phyloP scores from a whole-genome alignment of 371 early-diverging fungal species.

The Mucor lusitanicus region DNA sequence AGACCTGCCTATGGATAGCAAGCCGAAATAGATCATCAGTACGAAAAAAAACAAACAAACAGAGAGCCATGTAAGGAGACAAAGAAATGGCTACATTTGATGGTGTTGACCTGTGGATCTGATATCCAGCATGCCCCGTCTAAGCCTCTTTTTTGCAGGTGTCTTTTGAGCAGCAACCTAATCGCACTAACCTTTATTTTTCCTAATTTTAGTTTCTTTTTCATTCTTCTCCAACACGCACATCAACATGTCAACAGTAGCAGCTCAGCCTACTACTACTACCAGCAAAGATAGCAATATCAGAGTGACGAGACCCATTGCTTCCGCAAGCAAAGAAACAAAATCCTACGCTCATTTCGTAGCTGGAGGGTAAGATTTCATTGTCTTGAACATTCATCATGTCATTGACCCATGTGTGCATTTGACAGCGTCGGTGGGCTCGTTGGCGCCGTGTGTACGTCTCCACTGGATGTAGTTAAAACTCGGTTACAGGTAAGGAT shows the following conservation, averaged over 20 bases:
- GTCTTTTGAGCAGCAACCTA: background rate
- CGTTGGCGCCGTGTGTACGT: conserved; percentile 83
- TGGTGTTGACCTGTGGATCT: too few species aligned
- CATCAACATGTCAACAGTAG: background rate
- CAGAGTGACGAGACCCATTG: background rate
- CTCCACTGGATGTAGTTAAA: conserved; percentile 90
- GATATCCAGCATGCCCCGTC: too few species aligned
- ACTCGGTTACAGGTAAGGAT: conserved; percentile 78
- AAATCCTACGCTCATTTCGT: conserved; percentile 25
- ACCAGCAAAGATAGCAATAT: background rate
- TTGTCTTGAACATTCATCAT: background rate
- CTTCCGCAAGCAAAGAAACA: conserved; percentile 1
- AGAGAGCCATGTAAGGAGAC: too few species aligned
- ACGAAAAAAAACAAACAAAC: too few species aligned
- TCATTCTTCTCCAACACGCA: background rate
- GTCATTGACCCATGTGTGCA: background rate
- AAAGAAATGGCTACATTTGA: too few species aligned
- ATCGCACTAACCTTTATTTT: background rate
- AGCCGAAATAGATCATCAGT: too few species aligned
- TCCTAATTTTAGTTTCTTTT: background rate
- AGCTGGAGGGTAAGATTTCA: conserved; percentile 62
- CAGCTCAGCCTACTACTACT: background rate
- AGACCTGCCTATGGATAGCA: too few species aligned
- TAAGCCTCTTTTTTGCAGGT: background rate
- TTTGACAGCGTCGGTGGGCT: conserved; percentile 59